Percentiles rank a stretch among this genome's conserved stretches.
phyloP scores from a whole-genome alignment of 352 stramenopile species.

The Elongisporangium undulatum region DNA sequence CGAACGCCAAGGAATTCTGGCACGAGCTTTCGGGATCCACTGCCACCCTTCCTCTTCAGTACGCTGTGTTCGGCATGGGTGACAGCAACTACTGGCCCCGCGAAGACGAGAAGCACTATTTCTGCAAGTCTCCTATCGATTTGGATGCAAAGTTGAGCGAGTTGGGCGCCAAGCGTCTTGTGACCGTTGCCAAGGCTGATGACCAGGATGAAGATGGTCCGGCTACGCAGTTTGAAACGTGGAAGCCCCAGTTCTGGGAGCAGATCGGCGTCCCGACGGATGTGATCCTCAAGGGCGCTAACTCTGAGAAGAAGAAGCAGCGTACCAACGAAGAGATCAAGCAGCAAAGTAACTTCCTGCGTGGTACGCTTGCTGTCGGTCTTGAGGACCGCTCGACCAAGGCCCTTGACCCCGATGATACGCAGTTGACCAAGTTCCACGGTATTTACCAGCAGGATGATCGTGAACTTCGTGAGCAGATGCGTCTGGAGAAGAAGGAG shows the following conservation, averaged over 20 bases:
- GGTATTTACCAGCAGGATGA: constrained; percentile 98
- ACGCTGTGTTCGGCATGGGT: constrained; percentile 74
- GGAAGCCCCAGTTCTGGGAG: constrained; percentile 76
- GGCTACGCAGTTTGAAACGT: constrained; percentile 60
- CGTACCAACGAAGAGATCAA: constrained; percentile 87
- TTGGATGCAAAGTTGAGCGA: constrained; percentile 74
- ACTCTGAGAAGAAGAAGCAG: constrained; percentile 58
- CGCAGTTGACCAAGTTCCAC: constrained; percentile 95
- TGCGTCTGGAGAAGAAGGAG: constrained; percentile 74
- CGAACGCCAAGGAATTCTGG: constrained; percentile 80
- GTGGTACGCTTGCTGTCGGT: constrained; percentile 60
- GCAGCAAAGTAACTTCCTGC: constrained; percentile 69
- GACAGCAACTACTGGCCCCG: constrained; percentile 81
- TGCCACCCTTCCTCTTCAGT: constrained; percentile 65
- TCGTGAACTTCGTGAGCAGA: constrained; percentile 83
- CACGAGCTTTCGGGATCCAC: constrained; percentile 50
- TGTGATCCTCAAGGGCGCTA: constrained; percentile 31
- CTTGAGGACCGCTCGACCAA: constrained; percentile 72
- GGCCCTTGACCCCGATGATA: constrained; percentile 61
- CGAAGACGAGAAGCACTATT: constrained; percentile 83
- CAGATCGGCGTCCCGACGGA: constrained; percentile 59
- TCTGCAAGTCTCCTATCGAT: constrained; percentile 67
- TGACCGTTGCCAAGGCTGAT: constrained; percentile 56
- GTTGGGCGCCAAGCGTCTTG: constrained; percentile 61
- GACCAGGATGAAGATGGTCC: constrained; percentile 83